Evolutionary conservation across 108 stramenopile genomes (phyloP).

Genomic region (Bacterosira constricta): DNA sequence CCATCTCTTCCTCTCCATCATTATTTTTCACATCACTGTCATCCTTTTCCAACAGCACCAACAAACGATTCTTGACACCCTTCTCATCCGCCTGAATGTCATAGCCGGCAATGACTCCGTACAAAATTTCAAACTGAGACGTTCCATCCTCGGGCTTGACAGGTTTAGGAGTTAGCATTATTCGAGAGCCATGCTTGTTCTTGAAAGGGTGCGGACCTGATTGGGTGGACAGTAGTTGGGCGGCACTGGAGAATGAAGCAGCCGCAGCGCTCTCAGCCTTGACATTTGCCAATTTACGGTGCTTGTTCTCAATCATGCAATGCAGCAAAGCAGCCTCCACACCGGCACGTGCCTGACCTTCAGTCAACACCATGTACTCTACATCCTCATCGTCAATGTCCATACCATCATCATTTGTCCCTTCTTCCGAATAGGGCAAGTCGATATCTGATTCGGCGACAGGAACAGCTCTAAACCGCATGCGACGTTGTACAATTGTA

Average conservation of each 20-base stretch:
- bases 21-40: not conserved
- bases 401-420: not conserved
- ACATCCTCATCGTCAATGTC: conserved; percentile 32
- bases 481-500: conserved; percentile 62
- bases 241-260: not conserved
- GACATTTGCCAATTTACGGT: not conserved
- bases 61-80: conserved; percentile 12
- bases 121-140: conserved; percentile 16
- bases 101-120: conserved; percentile 47
- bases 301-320: not conserved
- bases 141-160: conserved; percentile 1
- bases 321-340: conserved; percentile 64
- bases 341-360: conserved; percentile 84
- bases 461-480: conserved; percentile 69
- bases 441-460: conserved; percentile 30
- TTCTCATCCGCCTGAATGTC: conserved; percentile 12
- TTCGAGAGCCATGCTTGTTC: conserved; percentile 34
- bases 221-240: too few species aligned
- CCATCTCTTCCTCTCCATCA: conserved; percentile 15
- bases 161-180: conserved; percentile 28
- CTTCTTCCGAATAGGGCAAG: not conserved
- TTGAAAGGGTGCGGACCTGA: conserved; percentile 44
- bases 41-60: conserved; percentile 22
- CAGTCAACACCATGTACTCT: conserved; percentile 66
- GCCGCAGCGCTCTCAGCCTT: not conserved